Evolutionary conservation across 2,329 filamentous ascomycete genomes (phyloP), one percentile per base, ranked within the genome.

Genomic region (Fusarium aywerte): DNA sequence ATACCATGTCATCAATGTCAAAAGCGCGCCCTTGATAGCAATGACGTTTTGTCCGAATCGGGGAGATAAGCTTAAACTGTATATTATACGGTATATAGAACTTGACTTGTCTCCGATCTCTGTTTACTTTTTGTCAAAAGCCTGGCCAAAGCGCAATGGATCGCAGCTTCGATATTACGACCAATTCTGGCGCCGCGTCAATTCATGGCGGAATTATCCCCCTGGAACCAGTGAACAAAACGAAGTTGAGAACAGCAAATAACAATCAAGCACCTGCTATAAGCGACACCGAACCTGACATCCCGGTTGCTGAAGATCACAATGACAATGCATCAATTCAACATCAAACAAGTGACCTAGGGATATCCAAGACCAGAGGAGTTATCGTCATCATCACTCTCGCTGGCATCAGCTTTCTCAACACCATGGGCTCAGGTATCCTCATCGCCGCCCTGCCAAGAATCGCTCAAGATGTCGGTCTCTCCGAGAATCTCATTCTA

Each of bases 401-500:
- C 0, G 57, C 70, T 1, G 61, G 65, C 1, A 68, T 67, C 12
- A 69, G 68, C 9, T 72, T 72, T 15, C 70, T 72, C 59, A 72
- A 72, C 6, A 72, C 70, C 1, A 72, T 72, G 65, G 70, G 70
- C 13, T 72, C 70, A 0, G 69, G 70, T 1, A 71, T 72, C 1
- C 53, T 72, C 1, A 72, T 70, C 15, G 70, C 69, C 4, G 69
- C 70, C 2, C 53, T 72, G 2, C 69, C 70, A 4, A 52, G 58
- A 2, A 72, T 72, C 13, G 67, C 70, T 4, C 42, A 69, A 5
- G 65, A 72, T 0, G 52, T 72, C 1, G 52, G 61, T 2, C 54
- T 72, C 3, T 56, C 67, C 0, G 70, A 71, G 4, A 72, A 67
- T 1, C 54, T 72, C 5, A 59, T 72, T 3, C 18, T 72, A 0